Percentiles rank a stretch among this genome's conserved stretches.
phyloP scores from a whole-genome alignment of 805 yeast genomes.

The Ogataea philodendri region DNA sequence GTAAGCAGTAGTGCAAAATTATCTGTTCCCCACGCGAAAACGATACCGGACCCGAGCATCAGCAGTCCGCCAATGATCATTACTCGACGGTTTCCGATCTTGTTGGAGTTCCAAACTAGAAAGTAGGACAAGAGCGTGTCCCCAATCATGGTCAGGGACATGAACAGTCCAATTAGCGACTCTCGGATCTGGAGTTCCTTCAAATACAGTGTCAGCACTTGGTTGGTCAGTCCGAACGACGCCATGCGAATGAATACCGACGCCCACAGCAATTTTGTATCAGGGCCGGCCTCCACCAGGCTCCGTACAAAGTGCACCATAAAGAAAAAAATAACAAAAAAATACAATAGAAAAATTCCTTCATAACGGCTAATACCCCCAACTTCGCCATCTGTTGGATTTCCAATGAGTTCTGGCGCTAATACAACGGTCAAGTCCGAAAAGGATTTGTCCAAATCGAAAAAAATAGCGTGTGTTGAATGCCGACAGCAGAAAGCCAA shows the following conservation, averaged over 20 bases:
- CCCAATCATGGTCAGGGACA: conserved; percentile 78
- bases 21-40: conserved; percentile 52
- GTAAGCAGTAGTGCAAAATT: conserved; percentile 53
- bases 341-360: conserved; percentile 1
- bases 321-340: conserved; percentile 2
- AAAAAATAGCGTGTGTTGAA: conserved; percentile 87
- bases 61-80: conserved; percentile 60
- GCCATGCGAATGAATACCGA: conserved; percentile 69
- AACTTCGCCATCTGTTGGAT: not conserved
- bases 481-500: conserved; percentile 93
- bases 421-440: conserved; percentile 4
- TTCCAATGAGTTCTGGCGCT: conserved; percentile 3
- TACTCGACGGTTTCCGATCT: conserved; percentile 63
- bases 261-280: conserved; percentile 61
- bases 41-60: conserved; percentile 67
- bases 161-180: conserved; percentile 66
- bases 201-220: conserved; percentile 68
- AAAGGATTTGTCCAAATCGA: conserved; percentile 24
- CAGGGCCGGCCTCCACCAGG: conserved; percentile 37
- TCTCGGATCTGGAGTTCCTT: conserved; percentile 54
- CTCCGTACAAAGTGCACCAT: conserved; percentile 38
- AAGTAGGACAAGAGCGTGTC: conserved; percentile 70
- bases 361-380: not conserved
- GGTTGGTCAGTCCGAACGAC: conserved; percentile 78
- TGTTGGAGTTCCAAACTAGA: conserved; percentile 76